phyloP scores from a whole-genome alignment of 106 monocot species.

The Amphibolis antarctica region DNA sequence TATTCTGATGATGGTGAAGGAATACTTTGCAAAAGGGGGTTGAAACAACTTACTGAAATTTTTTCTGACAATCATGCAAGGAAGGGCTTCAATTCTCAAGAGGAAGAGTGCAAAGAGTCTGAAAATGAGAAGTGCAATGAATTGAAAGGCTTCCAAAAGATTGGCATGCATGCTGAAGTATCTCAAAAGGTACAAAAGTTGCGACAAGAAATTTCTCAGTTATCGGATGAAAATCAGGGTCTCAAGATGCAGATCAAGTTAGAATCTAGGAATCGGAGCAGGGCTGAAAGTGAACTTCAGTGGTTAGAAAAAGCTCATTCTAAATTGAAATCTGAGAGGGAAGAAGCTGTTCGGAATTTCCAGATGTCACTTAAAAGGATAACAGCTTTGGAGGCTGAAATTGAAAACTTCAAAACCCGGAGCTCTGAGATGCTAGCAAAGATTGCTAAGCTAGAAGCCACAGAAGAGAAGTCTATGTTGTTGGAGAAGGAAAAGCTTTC shows the following conservation, averaged over 20 bases:
- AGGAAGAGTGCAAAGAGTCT: constrained; percentile 3
- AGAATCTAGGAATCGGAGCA: constrained; percentile 10
- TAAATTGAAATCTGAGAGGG: constrained; percentile 41
- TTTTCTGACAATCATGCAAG: constrained; percentile 20
- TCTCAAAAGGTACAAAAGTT: background rate
- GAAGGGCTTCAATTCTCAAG: constrained; percentile 19
- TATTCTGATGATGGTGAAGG: constrained; percentile 14
- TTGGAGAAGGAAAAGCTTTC: constrained; percentile 34
- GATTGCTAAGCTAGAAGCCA: constrained; percentile 10
- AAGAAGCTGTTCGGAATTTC: constrained; percentile 38
- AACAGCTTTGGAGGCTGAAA: constrained; percentile 38
- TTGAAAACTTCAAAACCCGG: constrained; percentile 37
- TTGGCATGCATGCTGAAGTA: constrained; percentile 1
- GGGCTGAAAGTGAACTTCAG: constrained; percentile 21
- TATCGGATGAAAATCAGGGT: constrained; percentile 36
- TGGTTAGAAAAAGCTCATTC: constrained; percentile 31
- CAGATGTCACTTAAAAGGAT: constrained; percentile 37
- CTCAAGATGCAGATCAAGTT: constrained; percentile 30
- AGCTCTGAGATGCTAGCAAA: constrained; percentile 39
- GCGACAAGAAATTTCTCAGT: constrained; percentile 24
- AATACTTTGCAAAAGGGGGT: constrained; percentile 11
- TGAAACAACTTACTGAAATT: constrained; percentile 29
- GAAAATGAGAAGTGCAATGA: too few species aligned
- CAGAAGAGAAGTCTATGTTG: constrained; percentile 17
- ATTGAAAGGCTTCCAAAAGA: background rate